A percentile compares a stretch with the other conserved stretches of the same genome.
Evolutionary conservation across 2,329 filamentous ascomycete species (phyloP).

Genomic region (Graphilbum fragrans): DNA sequence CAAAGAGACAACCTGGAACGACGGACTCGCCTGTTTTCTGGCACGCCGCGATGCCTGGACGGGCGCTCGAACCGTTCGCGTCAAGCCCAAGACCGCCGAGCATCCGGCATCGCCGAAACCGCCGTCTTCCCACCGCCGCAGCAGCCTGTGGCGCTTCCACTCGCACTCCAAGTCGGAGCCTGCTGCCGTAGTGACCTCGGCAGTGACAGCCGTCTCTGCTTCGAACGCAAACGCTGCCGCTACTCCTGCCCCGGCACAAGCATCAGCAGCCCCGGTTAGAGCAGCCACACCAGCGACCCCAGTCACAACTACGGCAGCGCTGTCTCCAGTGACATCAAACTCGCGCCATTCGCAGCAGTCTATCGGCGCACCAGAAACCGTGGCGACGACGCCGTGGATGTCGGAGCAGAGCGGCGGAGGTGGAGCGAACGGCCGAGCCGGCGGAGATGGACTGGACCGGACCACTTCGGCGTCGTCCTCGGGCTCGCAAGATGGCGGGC

Average conservation of each 20-base stretch:
- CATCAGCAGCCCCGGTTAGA: neutral
- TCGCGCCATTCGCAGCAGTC: constrained; percentile 12
- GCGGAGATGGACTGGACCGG: constrained; percentile 1
- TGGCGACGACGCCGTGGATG: constrained; percentile 26
- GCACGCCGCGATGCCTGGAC: constrained; percentile 77
- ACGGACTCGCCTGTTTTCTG: constrained; percentile 69
- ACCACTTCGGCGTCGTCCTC: neutral
- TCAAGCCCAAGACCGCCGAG: constrained; percentile 32
- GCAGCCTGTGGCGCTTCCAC: constrained; percentile 37
- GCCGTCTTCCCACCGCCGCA: constrained; percentile 31
- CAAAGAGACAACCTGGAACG: constrained; percentile 65
- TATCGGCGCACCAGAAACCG: constrained; percentile 14
- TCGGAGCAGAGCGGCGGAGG: constrained; percentile 20
- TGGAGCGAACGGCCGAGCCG: neutral
- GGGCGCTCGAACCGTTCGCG: constrained; percentile 50
- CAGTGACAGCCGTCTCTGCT: neutral
- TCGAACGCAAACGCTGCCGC: no score
- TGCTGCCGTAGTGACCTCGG: neutral
- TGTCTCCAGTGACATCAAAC: constrained; percentile 16
- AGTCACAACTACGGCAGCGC: constrained; percentile 2
- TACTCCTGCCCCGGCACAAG: no score
- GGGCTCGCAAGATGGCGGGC: neutral
- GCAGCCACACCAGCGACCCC: neutral
- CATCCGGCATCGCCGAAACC: constrained; percentile 22
- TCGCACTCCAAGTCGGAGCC: constrained; percentile 15